These are phyloP conservation scores for Dentipellis fragilis DNA, from an alignment of 768 basidiomycete genomes.

Conservation along the genomic window DNA sequence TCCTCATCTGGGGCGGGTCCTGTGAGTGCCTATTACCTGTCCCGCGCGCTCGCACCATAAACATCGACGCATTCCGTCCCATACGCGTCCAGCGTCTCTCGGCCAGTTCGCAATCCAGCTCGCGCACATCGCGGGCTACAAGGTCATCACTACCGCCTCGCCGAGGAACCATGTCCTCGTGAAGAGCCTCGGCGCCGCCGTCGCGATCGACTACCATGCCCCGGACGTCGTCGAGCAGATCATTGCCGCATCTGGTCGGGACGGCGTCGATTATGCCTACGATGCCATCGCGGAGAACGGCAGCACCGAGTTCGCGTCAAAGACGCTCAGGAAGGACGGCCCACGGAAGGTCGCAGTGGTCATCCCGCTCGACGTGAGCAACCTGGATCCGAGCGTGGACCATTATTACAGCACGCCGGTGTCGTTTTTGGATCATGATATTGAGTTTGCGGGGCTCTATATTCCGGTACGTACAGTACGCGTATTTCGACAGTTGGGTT, in stretches of 20 bases:
- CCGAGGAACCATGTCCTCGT: conserved; percentile 25
- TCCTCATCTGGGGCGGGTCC: neutral
- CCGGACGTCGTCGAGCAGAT: conserved; percentile 18
- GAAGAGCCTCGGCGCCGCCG: conserved; percentile 25
- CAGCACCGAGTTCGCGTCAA: neutral
- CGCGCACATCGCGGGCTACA: conserved; percentile 22
- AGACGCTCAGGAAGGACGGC: neutral
- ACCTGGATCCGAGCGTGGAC: neutral
- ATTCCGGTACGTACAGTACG: neutral
- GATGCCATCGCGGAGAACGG: conserved; percentile 1
- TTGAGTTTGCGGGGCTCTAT: neutral
- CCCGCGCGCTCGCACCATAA: neutral
- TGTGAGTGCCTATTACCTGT: neutral
- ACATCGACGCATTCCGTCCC: neutral
- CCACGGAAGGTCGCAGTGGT: neutral
- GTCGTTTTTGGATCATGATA: neutral
- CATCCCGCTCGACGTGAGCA: neutral
- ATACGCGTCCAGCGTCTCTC: conserved; percentile 1
- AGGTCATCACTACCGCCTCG: conserved; percentile 27
- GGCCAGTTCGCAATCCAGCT: conserved; percentile 25
- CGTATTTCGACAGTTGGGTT: conserved; percentile 12
- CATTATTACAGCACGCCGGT: neutral
- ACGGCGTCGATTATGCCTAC: conserved; percentile 16
- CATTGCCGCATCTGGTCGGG: conserved; percentile 13
- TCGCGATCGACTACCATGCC: conserved; percentile 23